Percentiles rank a stretch among this genome's conserved stretches.
Evolutionary conservation across 2,329 filamentous ascomycete species (phyloP).

Genomic region (Rugonectria rugulosa): DNA sequence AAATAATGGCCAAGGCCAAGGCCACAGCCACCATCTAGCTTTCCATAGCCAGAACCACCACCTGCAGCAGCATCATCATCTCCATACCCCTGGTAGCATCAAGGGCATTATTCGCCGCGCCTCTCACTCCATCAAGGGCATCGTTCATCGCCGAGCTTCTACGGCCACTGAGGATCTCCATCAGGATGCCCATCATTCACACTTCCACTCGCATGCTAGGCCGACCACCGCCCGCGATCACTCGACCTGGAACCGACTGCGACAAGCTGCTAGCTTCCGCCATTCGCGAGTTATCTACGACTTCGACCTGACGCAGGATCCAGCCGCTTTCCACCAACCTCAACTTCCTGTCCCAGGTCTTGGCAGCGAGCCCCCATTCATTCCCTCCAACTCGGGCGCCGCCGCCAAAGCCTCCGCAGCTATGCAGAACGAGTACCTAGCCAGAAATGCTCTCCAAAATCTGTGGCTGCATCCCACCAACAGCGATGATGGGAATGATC

Average conservation of each 20-base stretch:
- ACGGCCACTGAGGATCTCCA: slow-evolving; percentile 43
- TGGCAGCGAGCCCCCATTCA: slow-evolving; percentile 64
- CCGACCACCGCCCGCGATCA: slow-evolving; percentile 54
- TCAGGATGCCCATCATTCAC: slow-evolving; percentile 33
- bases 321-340: slow-evolving; percentile 33
- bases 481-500: slow-evolving; percentile 60
- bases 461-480: slow-evolving; percentile 51
- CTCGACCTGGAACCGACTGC: slow-evolving; percentile 59
- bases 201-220: slow-evolving; percentile 31
- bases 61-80: slow-evolving; percentile 34
- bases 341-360: slow-evolving; percentile 56
- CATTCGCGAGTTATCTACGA: slow-evolving; percentile 56
- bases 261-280: slow-evolving; percentile 60
- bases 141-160: slow-evolving; percentile 59
- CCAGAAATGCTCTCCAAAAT: slow-evolving; percentile 47
- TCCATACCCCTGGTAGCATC: slow-evolving; percentile 45
- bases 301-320: slow-evolving; percentile 44
- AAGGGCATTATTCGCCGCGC: slow-evolving; percentile 63
- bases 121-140: slow-evolving; percentile 61
- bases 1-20: slow-evolving; percentile 29
- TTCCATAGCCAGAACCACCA: slow-evolving; percentile 37
- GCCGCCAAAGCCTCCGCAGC: slow-evolving; percentile 68
- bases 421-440: slow-evolving; percentile 62
- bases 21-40: slow-evolving; percentile 31
- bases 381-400: slow-evolving; percentile 66